Percentiles rank a stretch among this genome's conserved stretches.
Evolutionary conservation across 306 rosid genomes (phyloP).

Genomic region (Fragaria nilgerrensis): DNA sequence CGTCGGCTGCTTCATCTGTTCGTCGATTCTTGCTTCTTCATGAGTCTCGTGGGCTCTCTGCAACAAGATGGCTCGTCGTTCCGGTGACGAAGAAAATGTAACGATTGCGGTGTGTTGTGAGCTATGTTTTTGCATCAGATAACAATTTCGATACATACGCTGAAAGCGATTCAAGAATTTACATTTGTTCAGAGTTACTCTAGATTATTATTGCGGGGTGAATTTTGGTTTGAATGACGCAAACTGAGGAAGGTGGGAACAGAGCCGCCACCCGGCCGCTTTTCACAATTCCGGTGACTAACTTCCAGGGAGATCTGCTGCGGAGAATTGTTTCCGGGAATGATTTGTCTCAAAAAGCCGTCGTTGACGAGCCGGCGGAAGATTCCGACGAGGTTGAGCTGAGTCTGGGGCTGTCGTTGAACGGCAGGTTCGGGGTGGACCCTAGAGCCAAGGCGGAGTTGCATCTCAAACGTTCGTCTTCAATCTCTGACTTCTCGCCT

Average conservation of each 20-base stretch:
- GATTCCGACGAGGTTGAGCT: slow-evolving; percentile 49
- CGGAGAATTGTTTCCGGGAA: slow-evolving; percentile 32
- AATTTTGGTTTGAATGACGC: slow-evolving; percentile 31
- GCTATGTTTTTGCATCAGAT: too few species aligned
- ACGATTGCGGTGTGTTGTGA: background rate
- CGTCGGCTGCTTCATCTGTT: background rate
- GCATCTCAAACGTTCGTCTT: slow-evolving; percentile 45
- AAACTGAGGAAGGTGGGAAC: slow-evolving; percentile 32
- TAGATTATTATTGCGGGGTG: too few species aligned
- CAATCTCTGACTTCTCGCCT: slow-evolving; percentile 45
- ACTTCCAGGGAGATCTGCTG: slow-evolving; percentile 48
- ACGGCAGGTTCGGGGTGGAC: slow-evolving; percentile 81
- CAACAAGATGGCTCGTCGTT: background rate
- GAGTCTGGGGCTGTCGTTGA: slow-evolving; percentile 70
- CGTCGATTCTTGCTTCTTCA: background rate
- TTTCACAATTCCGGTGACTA: slow-evolving; percentile 19
- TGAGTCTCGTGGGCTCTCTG: background rate
- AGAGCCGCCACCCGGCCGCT: slow-evolving; percentile 20
- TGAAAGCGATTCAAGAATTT: background rate
- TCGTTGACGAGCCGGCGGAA: slow-evolving; percentile 13
- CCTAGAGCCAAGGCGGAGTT: slow-evolving; percentile 52
- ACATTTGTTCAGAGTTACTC: too few species aligned
- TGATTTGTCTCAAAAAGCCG: slow-evolving; percentile 21
- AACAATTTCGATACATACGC: background rate
- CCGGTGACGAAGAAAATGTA: slow-evolving; percentile 23